phyloP scores from a whole-genome alignment of 208 protist species.

The Leishmania braziliensis region DNA sequence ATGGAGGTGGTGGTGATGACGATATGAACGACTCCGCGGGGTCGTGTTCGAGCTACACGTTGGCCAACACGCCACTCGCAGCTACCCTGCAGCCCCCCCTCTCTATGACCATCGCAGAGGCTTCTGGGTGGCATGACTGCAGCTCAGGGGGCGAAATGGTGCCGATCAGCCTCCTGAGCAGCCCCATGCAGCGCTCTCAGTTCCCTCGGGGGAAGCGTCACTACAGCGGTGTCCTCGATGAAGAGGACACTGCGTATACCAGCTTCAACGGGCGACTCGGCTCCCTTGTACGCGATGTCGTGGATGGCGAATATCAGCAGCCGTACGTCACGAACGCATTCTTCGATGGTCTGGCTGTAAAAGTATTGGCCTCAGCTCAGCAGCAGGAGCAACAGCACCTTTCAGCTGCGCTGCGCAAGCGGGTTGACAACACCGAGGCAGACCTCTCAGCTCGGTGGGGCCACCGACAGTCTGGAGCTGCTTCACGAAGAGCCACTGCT shows the following conservation, averaged over 20 bases:
- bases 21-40: neutral
- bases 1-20: neutral
- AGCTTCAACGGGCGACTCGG: neutral
- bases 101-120: neutral
- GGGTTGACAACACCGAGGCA: neutral
- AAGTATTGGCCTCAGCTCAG: neutral
- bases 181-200: neutral
- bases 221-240: neutral
- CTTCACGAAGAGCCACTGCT: neutral
- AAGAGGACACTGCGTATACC: neutral
- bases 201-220: neutral
- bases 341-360: slow-evolving; percentile 10
- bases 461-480: neutral
- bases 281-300: neutral
- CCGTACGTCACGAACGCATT: slow-evolving; percentile 13
- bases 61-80: neutral
- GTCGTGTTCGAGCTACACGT: slow-evolving; percentile 5
- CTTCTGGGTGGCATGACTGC: neutral
- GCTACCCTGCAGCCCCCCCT: neutral
- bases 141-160: neutral
- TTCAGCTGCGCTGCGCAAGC: neutral
- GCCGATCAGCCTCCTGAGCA: neutral
- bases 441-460: neutral
- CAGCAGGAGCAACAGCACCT: neutral
- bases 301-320: neutral